A percentile compares a stretch with the other conserved stretches of the same genome.
Conservation (phyloP, 2,329 filamentous ascomycete genomes). For the Zelopaecilomyces penicillatus region DNA sequence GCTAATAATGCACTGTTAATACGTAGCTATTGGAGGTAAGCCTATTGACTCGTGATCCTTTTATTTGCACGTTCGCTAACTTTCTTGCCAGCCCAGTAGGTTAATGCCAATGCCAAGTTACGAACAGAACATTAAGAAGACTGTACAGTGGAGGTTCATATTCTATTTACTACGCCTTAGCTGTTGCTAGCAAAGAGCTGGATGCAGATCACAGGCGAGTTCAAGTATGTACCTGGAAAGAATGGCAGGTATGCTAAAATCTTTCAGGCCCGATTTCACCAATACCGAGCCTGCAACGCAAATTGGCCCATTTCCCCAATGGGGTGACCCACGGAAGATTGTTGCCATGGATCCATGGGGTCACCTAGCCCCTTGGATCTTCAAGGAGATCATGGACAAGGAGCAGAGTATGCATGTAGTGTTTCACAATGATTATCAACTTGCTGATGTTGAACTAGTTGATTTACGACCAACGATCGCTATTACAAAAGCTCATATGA, state of each 20-base stretch:
- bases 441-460: slow-evolving; percentile 33
- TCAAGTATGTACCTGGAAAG: slow-evolving; percentile 7
- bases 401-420: slow-evolving; percentile 49
- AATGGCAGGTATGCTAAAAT: neutral
- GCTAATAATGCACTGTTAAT: no score
- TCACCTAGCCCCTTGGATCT: slow-evolving; percentile 77
- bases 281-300: slow-evolving; percentile 85
- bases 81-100: slow-evolving; percentile 28
- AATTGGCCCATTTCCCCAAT: slow-evolving; percentile 83
- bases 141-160: slow-evolving; percentile 68
- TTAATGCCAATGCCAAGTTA: neutral
- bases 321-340: slow-evolving; percentile 86
- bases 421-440: neutral
- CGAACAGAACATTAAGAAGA: neutral
- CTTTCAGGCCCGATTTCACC: slow-evolving; percentile 47
- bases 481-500: slow-evolving; percentile 90
- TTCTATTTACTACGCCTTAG: slow-evolving; percentile 89
- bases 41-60: slow-evolving; percentile 3
- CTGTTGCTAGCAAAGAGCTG: slow-evolving; percentile 84
- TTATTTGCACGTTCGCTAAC: neutral
- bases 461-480: slow-evolving; percentile 88
- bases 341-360: slow-evolving; percentile 96
- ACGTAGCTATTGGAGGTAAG: slow-evolving; percentile 49
- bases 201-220: slow-evolving; percentile 63
- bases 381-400: slow-evolving; percentile 67